Base-by-base conservation (phyloP, 352 stramenopile species). In the Peronospora farinosa region DNA sequence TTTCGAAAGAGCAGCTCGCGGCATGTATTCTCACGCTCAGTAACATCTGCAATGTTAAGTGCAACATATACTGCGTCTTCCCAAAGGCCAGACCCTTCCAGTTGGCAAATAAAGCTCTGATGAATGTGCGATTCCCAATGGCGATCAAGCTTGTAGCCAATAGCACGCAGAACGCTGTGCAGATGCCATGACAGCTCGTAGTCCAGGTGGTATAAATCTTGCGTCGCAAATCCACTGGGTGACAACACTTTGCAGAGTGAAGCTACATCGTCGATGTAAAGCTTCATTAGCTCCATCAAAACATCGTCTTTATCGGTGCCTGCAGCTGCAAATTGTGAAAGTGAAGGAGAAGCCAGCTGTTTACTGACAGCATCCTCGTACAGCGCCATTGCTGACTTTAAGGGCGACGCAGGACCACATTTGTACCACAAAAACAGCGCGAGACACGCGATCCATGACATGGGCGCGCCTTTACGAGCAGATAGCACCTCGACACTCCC, bases 131-230 rank as follows among this genome's bases (percentile, higher is more conserved):
- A 86, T 50, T 89, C 72, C 72, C 74, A 86, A 40, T 87, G 73
- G 4, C 72, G 69, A 35, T 86, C 74, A 42, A 88, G 65, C 31
- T 86, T 78, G 58, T 85, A 88, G 21, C 78, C 79, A 42, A 90
- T 66, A 7, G 79, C 72, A 28, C 66, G 78, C 17, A 92, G 59
- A 40, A 90, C 71, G 23, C 68, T 84, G 49, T 89, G 63, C 41
- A 92, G 59, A 42, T 92, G 81, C 78, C 78, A 92, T 37, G 67
- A 78, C 28, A 85, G 51, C 57, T 90, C 84, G 46, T 90, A 90
- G 58, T 90, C 75, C 54, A 90, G 55, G 35, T 86, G 60, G 27
- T 56, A 36, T 8, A 39, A 51, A 11, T 13, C 52, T 45, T 60
- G 57, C 21, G 32, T 57, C 45, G 66, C 67, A 53, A 78, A 80